Conservation (phyloP, 768 basidiomycete species). For the Podaxis sp. region DNA sequence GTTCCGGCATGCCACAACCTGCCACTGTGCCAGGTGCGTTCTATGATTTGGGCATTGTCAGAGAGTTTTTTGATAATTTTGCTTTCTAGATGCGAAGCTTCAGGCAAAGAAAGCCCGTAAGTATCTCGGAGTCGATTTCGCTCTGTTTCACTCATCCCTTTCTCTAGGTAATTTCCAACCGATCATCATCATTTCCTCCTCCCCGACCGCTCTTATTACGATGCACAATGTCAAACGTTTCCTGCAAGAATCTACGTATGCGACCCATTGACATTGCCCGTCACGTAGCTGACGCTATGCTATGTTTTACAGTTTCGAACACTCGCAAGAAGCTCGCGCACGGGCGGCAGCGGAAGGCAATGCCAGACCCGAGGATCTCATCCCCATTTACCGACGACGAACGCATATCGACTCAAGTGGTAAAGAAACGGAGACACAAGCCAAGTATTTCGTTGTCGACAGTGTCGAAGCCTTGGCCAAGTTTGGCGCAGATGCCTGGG, state of each 20-base stretch:
- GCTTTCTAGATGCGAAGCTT: conserved; percentile 48
- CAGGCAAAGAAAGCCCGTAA: conserved; percentile 70
- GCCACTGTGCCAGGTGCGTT: conserved; percentile 41
- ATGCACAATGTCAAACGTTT: conserved; percentile 98
- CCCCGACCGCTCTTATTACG: conserved; percentile 91
- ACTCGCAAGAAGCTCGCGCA: conserved; percentile 71
- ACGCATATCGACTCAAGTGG: conserved; percentile 67
- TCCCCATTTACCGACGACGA: conserved; percentile 86
- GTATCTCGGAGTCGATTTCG: conserved; percentile 24
- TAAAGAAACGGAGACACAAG: conserved; percentile 55
- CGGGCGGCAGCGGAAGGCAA: conserved; percentile 71
- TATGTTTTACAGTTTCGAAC: conserved; percentile 55
- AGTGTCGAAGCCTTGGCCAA: conserved; percentile 90
- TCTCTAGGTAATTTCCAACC: conserved; percentile 70
- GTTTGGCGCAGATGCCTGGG: conserved; percentile 93
- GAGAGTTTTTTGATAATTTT: neutral
- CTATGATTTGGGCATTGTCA: neutral
- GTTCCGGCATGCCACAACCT: conserved; percentile 42
- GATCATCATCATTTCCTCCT: conserved; percentile 97
- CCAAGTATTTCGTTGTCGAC: conserved; percentile 86
- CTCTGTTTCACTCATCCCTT: neutral
- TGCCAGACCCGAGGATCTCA: conserved; percentile 75
- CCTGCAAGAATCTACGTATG: conserved; percentile 84
- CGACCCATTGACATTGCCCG: neutral
- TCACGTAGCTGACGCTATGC: neutral